Percentiles rank a stretch among this genome's conserved stretches.
Evolutionary conservation across 1,284 basidiomycete genomes (phyloP).

Genomic region (Fomitiporia mediterranea): DNA sequence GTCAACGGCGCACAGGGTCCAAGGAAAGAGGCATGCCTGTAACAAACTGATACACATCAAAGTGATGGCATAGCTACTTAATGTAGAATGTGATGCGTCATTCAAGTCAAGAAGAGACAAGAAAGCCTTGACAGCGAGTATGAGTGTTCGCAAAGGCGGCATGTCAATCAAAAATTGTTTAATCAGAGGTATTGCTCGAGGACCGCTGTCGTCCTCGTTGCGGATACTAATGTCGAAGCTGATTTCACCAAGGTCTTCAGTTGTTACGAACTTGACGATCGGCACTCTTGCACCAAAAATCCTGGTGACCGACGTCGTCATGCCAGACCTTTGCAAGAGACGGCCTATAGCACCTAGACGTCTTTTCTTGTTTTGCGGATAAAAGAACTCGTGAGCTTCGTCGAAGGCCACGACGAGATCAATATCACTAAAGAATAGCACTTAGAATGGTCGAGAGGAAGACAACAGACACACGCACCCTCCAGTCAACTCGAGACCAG

Average conservation of each 20-base stretch:
- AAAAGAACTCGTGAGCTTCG: not conserved
- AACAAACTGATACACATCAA: slow-evolving; percentile 73
- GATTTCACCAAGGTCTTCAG: slow-evolving; percentile 45
- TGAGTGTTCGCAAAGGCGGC: slow-evolving; percentile 61
- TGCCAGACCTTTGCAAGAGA: slow-evolving; percentile 6
- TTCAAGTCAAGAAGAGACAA: slow-evolving; percentile 63
- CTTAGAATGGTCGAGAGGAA: not conserved
- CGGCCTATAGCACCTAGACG: slow-evolving; percentile 12
- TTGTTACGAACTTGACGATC: slow-evolving; percentile 53
- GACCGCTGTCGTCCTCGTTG: slow-evolving; percentile 56
- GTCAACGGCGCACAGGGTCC: not conserved
- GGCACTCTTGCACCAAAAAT: slow-evolving; percentile 46
- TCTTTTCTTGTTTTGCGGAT: slow-evolving; percentile 8
- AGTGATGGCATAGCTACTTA: slow-evolving; percentile 73
- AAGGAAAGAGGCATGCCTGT: slow-evolving; percentile 43
- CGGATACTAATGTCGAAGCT: slow-evolving; percentile 61
- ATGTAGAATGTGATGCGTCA: slow-evolving; percentile 65
- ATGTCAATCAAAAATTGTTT: slow-evolving; percentile 51
- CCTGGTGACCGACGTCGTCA: slow-evolving; percentile 16
- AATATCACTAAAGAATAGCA: slow-evolving; percentile 29
- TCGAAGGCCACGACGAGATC: slow-evolving; percentile 29
- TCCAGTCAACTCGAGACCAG: slow-evolving; percentile 59
- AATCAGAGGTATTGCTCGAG: slow-evolving; percentile 55
- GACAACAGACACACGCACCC: slow-evolving; percentile 39
- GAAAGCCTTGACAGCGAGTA: slow-evolving; percentile 70